Conservation (phyloP, 495 filamentous ascomycete genomes). For the Penicillium longicatenatum region DNA sequence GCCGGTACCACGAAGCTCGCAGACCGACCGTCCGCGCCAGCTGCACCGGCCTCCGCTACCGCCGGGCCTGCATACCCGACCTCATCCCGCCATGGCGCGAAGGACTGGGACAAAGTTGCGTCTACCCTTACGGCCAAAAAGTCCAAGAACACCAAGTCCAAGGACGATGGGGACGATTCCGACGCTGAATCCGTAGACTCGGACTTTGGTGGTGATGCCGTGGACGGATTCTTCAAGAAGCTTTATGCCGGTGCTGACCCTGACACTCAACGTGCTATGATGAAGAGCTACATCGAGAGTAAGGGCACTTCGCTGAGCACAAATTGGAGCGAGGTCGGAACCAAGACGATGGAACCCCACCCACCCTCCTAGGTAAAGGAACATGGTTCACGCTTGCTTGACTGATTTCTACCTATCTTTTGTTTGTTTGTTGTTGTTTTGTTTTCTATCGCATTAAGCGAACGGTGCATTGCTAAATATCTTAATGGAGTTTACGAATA, state of each 20-base stretch:
- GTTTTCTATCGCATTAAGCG: slow-evolving; percentile 24
- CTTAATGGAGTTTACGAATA: background rate
- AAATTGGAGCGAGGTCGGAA: slow-evolving; percentile 84
- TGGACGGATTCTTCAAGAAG: slow-evolving; percentile 88
- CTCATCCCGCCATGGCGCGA: slow-evolving; percentile 78
- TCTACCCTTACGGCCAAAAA: slow-evolving; percentile 55
- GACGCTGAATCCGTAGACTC: slow-evolving; percentile 52
- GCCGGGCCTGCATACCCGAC: slow-evolving; percentile 76
- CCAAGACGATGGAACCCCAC: slow-evolving; percentile 66
- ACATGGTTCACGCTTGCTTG: background rate
- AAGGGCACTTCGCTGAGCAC: slow-evolving; percentile 93
- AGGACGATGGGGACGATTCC: slow-evolving; percentile 34
- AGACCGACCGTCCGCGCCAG: slow-evolving; percentile 28
- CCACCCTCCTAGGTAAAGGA: slow-evolving; percentile 55
- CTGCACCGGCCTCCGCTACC: slow-evolving; percentile 25
- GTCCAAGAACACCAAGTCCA: slow-evolving; percentile 17
- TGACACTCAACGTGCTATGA: slow-evolving; percentile 89
- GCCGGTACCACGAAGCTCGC: slow-evolving; percentile 28
- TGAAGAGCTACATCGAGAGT: slow-evolving; percentile 95
- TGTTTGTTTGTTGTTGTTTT: slow-evolving; percentile 2
- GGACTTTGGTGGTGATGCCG: slow-evolving; percentile 69
- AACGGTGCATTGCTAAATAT: slow-evolving; percentile 14
- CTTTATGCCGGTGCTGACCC: slow-evolving; percentile 77
- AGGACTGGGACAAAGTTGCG: slow-evolving; percentile 89
- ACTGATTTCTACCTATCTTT: slow-evolving; percentile 1